Evolutionary conservation across 2,329 filamentous ascomycete genomes (phyloP).

Genomic region (Ascocoryne sarcoides): DNA sequence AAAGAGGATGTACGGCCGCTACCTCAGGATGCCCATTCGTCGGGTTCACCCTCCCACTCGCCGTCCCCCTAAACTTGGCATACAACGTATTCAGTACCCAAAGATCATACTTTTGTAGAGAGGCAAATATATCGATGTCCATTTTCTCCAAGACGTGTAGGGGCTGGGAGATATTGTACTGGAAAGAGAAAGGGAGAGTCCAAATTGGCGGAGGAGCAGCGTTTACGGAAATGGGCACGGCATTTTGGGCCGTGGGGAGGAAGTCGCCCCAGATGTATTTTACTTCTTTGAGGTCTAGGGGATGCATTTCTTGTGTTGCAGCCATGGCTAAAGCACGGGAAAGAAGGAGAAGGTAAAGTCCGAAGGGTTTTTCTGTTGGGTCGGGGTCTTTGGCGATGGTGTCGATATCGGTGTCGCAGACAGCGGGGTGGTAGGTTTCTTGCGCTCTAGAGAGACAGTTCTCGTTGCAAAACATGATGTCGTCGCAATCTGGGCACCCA

Average conservation of each 20-base stretch:
- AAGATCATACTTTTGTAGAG: slow-evolving; percentile 51
- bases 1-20: slow-evolving; percentile 87
- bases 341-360: slow-evolving; percentile 55
- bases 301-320: slow-evolving; percentile 49
- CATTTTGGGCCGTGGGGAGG: slow-evolving; percentile 41
- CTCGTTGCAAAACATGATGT: slow-evolving; percentile 58
- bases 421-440: slow-evolving; percentile 52
- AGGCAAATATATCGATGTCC: slow-evolving; percentile 67
- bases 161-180: slow-evolving; percentile 64
- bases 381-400: slow-evolving; percentile 56
- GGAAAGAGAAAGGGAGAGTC: slow-evolving; percentile 71
- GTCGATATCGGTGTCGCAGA: slow-evolving; percentile 59
- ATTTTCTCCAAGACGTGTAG: slow-evolving; percentile 76
- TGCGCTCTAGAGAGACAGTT: slow-evolving; percentile 50
- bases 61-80: slow-evolving; percentile 86
- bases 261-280: slow-evolving; percentile 66
- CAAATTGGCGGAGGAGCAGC: slow-evolving; percentile 50
- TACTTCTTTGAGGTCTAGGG: slow-evolving; percentile 54
- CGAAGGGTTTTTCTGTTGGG: slow-evolving; percentile 48
- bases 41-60: slow-evolving; percentile 71
- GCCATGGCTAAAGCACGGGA: slow-evolving; percentile 56
- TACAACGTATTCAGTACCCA: slow-evolving; percentile 86
- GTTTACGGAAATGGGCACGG: slow-evolving; percentile 44
- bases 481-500: slow-evolving; percentile 51
- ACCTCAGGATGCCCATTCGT: slow-evolving; percentile 80